Conservation (phyloP, 305 asterid species). For the Stenogyne calaminthoides region DNA sequence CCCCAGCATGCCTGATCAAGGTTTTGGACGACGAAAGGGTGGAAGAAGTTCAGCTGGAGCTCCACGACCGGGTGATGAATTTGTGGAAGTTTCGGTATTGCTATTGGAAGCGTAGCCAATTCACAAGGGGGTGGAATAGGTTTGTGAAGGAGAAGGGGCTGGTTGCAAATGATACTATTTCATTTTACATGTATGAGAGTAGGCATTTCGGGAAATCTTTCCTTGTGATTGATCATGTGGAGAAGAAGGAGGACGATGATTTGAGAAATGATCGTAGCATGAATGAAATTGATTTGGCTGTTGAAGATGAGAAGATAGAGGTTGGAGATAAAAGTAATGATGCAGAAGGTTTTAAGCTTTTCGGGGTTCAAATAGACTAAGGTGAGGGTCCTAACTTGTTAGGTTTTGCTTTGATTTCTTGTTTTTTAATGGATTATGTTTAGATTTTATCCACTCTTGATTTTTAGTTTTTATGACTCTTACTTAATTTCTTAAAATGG, state of each 20-base stretch:
- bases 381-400: neutral
- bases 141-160: constrained; percentile 65
- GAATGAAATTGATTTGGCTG: neutral
- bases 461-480: too few relatives aligned
- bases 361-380: constrained; percentile 46
- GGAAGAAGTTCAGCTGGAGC: constrained; percentile 50
- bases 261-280: neutral
- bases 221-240: constrained; percentile 52
- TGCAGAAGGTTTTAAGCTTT: constrained; percentile 44
- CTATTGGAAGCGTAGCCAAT: constrained; percentile 85
- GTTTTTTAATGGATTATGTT: neutral
- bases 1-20: constrained; percentile 37
- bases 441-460: neutral
- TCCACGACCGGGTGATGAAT: constrained; percentile 49
- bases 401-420: constrained; percentile 5
- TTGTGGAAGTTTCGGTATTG: constrained; percentile 65
- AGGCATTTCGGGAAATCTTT: constrained; percentile 32
- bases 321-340: neutral
- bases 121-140: constrained; percentile 75
- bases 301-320: constrained; percentile 1
- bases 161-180: constrained; percentile 47
- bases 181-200: constrained; percentile 52
- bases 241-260: neutral
- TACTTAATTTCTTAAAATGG: too few relatives aligned
- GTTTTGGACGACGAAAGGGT: constrained; percentile 6